Percentiles rank a stretch among this genome's conserved stretches.
Evolutionary conservation across 805 yeast species (phyloP).

Genomic region (Priceomyces fermenticarens): DNA sequence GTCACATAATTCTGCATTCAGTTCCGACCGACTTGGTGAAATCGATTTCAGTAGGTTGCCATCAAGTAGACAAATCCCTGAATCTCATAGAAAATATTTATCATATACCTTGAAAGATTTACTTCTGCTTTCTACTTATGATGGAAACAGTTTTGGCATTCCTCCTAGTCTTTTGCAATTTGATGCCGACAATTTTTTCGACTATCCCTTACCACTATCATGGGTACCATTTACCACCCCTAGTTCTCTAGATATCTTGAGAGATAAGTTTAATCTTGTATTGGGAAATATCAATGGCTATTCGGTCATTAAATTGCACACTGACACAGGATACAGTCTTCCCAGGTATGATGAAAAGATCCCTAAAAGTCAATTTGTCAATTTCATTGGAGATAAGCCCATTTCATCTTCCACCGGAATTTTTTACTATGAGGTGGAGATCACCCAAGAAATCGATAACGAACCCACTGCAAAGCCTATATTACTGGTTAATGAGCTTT

Average conservation of each 20-base stretch:
- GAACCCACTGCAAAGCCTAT: constrained; percentile 30
- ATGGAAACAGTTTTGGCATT: constrained; percentile 15
- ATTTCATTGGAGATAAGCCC: constrained; percentile 37
- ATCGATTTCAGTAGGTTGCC: constrained; percentile 8
- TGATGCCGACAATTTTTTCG: constrained; percentile 17
- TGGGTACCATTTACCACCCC: constrained; percentile 38
- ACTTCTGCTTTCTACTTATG: constrained; percentile 16
- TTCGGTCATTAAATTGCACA: constrained; percentile 25
- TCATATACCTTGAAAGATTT: constrained; percentile 22
- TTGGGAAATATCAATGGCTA: constrained; percentile 25
- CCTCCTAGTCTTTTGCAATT: constrained; percentile 26
- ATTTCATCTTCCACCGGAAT: constrained; percentile 32
- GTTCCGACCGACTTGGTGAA: constrained; percentile 16
- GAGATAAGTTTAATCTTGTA: constrained; percentile 20
- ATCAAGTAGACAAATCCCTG: constrained; percentile 11
- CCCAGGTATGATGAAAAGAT: constrained; percentile 1
- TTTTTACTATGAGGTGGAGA: constrained; percentile 39
- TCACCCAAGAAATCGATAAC: constrained; percentile 32
- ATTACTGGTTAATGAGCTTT: constrained; percentile 29
- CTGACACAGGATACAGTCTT: constrained; percentile 1
- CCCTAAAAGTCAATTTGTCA: constrained; percentile 21
- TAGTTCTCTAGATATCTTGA: constrained; percentile 19
- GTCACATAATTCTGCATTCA: constrained; percentile 3
- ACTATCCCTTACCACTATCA: constrained; percentile 33
- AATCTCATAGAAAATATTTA: constrained; percentile 18